These are phyloP conservation scores for Trichoderma endophyticum DNA, from an alignment of 2,329 filamentous ascomycete species.

Conservation along the genomic window DNA sequence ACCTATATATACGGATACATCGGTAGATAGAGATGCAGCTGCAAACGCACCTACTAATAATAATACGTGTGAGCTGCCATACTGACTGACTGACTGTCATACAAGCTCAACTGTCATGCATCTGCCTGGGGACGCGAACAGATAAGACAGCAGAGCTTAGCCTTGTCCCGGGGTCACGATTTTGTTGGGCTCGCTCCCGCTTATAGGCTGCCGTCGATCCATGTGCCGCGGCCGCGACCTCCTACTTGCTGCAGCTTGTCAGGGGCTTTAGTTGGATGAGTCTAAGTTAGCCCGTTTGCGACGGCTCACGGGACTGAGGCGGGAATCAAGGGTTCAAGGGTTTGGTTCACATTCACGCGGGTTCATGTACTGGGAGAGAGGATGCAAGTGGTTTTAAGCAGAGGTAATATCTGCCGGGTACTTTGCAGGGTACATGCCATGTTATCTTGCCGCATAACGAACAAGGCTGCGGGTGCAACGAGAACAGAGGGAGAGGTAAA, in stretches of 20 bases:
- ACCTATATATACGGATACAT: background rate
- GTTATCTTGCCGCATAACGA: background rate
- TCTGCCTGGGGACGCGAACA: background rate
- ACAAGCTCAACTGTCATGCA: background rate
- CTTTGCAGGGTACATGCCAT: background rate
- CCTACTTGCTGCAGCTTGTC: slow-evolving; percentile 7
- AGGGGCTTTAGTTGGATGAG: background rate
- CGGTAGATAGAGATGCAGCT: background rate
- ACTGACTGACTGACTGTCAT: background rate
- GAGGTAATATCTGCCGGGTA: background rate
- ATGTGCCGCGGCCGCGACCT: slow-evolving; percentile 8
- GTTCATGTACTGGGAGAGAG: background rate
- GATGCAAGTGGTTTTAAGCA: background rate
- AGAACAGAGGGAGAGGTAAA: background rate
- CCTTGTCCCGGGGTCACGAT: background rate
- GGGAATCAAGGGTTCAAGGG: background rate
- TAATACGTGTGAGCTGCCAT: background rate
- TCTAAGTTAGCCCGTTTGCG: background rate
- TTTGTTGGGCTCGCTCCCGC: background rate
- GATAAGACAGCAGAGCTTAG: background rate
- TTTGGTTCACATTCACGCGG: no score
- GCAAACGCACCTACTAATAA: background rate
- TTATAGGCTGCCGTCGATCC: background rate
- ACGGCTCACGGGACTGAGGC: background rate
- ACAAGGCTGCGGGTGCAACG: no score